A percentile compares a stretch with the other conserved stretches of the same genome.
These are phyloP conservation scores for Eimeria zaria DNA, from an alignment of 169 alveolate genomes.

Conservation along the genomic window DNA sequence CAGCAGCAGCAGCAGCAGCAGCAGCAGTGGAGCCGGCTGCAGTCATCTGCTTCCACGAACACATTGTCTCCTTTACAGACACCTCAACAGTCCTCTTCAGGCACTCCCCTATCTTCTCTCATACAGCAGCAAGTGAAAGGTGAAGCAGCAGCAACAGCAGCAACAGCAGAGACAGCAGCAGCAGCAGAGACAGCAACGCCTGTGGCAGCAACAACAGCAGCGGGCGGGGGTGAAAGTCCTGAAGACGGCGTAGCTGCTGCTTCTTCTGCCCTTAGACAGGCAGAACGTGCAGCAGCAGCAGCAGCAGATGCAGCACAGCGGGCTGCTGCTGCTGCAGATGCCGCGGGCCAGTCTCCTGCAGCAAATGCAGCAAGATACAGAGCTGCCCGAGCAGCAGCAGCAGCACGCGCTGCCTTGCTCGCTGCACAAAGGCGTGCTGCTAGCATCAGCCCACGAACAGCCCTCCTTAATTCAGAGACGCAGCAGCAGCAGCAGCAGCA, in stretches of 20 bases:
- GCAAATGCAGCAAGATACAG: constrained; percentile 35
- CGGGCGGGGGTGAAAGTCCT: not conserved
- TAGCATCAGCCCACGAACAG: not conserved
- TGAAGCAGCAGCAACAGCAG: constrained; percentile 38
- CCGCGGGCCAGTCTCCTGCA: constrained; percentile 67
- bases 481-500: too few species aligned
- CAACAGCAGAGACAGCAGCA: not conserved
- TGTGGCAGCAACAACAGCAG: not conserved
- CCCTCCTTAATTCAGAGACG: not conserved
- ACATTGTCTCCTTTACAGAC: not conserved
- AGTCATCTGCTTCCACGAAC: not conserved
- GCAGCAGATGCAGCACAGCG: constrained; percentile 75
- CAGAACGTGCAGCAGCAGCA: constrained; percentile 80
- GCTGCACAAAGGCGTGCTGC: constrained; percentile 51
- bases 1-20: not conserved
- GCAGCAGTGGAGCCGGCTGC: constrained; percentile 6
- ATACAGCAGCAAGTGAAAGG: not conserved
- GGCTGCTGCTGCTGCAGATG: constrained; percentile 77
- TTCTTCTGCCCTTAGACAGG: constrained; percentile 65
- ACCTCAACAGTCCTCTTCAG: not conserved
- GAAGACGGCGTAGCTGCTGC: constrained; percentile 12
- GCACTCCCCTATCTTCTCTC: too few species aligned
- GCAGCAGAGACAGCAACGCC: not conserved
- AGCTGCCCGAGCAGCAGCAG: constrained; percentile 62
- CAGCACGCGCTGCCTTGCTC: constrained; percentile 46